These are phyloP conservation scores for Hygrophoropsis aurantiaca DNA, from an alignment of 768 basidiomycete genomes.

Conservation along the genomic window DNA sequence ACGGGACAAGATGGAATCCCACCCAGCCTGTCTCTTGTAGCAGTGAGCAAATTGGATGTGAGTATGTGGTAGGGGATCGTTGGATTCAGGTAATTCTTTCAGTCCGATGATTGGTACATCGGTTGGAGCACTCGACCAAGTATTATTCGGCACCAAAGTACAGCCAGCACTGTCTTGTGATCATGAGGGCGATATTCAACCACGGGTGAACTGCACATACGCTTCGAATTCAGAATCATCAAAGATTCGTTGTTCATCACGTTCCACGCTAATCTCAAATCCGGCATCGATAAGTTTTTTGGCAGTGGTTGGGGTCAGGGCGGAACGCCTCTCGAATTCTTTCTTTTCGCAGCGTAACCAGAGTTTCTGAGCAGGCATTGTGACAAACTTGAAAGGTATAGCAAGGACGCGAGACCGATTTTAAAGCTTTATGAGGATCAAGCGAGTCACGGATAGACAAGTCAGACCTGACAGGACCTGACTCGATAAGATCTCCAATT, in stretches of 20 bases:
- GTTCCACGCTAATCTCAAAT: conserved; percentile 89
- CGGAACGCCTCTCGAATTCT: conserved; percentile 88
- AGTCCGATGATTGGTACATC: conserved; percentile 86
- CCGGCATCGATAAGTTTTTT: conserved; percentile 86
- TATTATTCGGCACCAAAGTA: conserved; percentile 80
- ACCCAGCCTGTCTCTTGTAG: conserved; percentile 94
- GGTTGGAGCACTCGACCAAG: conserved; percentile 82
- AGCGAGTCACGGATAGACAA: no score
- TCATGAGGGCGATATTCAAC: conserved; percentile 4
- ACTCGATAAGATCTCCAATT: no score
- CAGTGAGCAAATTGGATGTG: conserved; percentile 99
- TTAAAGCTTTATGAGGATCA: no score
- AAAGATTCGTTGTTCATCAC: conserved; percentile 93
- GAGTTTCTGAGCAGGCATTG: conserved; percentile 56
- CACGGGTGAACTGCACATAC: conserved; percentile 48
- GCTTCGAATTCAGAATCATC: conserved; percentile 89
- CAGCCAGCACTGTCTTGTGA: conserved; percentile 73
- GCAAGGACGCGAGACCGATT: no score
- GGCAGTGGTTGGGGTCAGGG: conserved; percentile 89
- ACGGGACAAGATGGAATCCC: conserved; percentile 81
- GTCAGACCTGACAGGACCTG: no score
- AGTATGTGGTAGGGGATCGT: conserved; percentile 83
- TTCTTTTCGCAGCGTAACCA: conserved; percentile 99
- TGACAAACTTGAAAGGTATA: background rate
- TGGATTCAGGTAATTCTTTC: conserved; percentile 90